Evolutionary conservation across 192 early-diverging fungal genomes (phyloP).

Genomic region (Coemansia reversa): DNA sequence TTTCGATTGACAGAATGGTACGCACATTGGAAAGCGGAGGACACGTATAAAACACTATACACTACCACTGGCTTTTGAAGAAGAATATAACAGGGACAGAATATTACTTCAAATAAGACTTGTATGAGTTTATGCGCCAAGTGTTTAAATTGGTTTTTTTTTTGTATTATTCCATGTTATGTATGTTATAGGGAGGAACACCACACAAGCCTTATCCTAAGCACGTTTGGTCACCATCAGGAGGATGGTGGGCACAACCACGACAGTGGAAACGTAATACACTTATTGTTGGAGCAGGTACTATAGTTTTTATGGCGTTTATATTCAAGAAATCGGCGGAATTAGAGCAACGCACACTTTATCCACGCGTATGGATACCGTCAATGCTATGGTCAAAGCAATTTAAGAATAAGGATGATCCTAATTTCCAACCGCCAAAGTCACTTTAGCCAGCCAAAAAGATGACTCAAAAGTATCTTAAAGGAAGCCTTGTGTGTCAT

Average conservation of each 20-base stretch:
- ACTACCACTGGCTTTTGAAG: no score
- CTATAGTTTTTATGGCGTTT: conserved; percentile 31
- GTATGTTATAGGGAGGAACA: conserved; percentile 42
- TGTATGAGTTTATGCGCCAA: background rate
- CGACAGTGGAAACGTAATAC: conserved; percentile 59
- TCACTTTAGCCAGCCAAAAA: conserved; percentile 21
- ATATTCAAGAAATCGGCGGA: conserved; percentile 63
- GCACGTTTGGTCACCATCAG: conserved; percentile 55
- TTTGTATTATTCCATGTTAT: background rate
- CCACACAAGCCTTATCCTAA: conserved; percentile 53
- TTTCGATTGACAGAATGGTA: no score
- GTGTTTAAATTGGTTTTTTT: background rate
- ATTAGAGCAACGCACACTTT: conserved; percentile 49
- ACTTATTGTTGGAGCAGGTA: conserved; percentile 30
- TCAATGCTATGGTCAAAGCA: conserved; percentile 58
- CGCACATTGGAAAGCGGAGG: no score
- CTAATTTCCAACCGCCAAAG: conserved; percentile 54
- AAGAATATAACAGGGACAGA: no score
- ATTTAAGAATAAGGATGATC: conserved; percentile 50
- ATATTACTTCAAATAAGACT: no score
- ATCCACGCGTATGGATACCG: conserved; percentile 56
- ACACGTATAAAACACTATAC: no score
- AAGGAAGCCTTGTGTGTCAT: background rate
- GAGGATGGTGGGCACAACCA: conserved; percentile 68
- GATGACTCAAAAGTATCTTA: background rate